Evolutionary conservation across 805 yeast species (phyloP).

Genomic region (Nakazawaea wyomingensis): DNA sequence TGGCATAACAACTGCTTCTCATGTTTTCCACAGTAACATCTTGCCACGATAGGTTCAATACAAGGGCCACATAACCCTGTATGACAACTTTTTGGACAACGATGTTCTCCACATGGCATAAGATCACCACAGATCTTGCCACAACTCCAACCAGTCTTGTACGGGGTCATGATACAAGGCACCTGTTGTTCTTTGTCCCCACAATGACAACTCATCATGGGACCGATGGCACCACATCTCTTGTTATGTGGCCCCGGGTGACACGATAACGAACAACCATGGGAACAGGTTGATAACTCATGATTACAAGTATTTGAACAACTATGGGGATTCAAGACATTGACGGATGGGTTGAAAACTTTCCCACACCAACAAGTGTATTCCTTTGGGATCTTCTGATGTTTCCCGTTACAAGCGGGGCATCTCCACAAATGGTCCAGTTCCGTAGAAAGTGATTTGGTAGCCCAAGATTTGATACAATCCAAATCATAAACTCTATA

Average conservation of each 20-base stretch:
- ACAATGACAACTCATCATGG: conserved; percentile 65
- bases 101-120: conserved; percentile 70
- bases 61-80: conserved; percentile 81
- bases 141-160: conserved; percentile 64
- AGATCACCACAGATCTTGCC: conserved; percentile 51
- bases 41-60: conserved; percentile 36
- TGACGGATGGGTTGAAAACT: conserved; percentile 55
- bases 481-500: conserved; percentile 79
- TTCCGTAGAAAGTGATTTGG: conserved; percentile 63
- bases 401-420: conserved; percentile 67
- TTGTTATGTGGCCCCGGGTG: conserved; percentile 87
- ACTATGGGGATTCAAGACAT: conserved; percentile 66
- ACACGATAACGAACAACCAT: conserved; percentile 68
- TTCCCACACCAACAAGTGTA: conserved; percentile 91
- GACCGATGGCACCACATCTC: conserved; percentile 74
- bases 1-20: conserved; percentile 38
- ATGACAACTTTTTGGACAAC: conserved; percentile 63
- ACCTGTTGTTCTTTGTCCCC: conserved; percentile 61
- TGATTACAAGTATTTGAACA: conserved; percentile 81
- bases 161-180: conserved; percentile 72
- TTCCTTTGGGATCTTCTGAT: conserved; percentile 41
- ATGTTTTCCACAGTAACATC: conserved; percentile 75
- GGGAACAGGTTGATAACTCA: conserved; percentile 55
- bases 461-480: conserved; percentile 86
- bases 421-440: conserved; percentile 70